These are phyloP conservation scores for Phaeosphaeria sp. DNA, from an alignment of 2,329 filamentous ascomycete species.

Conservation along the genomic window DNA sequence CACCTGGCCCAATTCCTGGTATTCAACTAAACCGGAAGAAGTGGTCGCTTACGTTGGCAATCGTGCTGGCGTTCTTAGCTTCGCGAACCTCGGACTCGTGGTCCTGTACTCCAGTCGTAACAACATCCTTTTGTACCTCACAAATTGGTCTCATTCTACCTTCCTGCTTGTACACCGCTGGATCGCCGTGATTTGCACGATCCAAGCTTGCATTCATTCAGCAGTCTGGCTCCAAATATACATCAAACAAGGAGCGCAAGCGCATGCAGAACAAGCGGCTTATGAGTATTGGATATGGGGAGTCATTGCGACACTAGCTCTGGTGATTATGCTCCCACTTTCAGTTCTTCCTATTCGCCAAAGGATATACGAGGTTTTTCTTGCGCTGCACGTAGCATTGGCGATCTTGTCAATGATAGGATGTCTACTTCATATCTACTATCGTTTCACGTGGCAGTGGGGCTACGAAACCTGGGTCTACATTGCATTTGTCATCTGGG, in stretches of 20 bases:
- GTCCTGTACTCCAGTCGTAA: slow-evolving; percentile 48
- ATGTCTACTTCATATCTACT: slow-evolving; percentile 49
- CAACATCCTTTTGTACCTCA: slow-evolving; percentile 48
- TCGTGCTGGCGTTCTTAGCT: slow-evolving; percentile 41
- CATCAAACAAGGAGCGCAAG: slow-evolving; percentile 13
- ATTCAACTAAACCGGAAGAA: slow-evolving; percentile 21
- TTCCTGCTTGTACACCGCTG: slow-evolving; percentile 47
- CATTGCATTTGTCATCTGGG: slow-evolving; percentile 53
- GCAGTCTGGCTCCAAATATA: slow-evolving; percentile 26
- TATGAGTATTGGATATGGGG: slow-evolving; percentile 48
- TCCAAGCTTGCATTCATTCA: slow-evolving; percentile 31
- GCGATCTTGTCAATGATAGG: slow-evolving; percentile 40
- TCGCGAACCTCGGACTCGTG: slow-evolving; percentile 35
- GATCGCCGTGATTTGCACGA: slow-evolving; percentile 26
- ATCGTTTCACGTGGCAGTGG: slow-evolving; percentile 29
- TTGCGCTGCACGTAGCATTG: slow-evolving; percentile 41
- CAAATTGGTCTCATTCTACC: slow-evolving; percentile 48
- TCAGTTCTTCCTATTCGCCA: slow-evolving; percentile 37
- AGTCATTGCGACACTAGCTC: slow-evolving; percentile 41
- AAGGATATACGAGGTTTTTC: slow-evolving; percentile 45
- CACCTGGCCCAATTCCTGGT: slow-evolving; percentile 45
- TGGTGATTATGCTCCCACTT: slow-evolving; percentile 28
- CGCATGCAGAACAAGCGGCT: slow-evolving; percentile 20
- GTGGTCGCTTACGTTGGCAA: slow-evolving; percentile 35
- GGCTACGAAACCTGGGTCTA: slow-evolving; percentile 58